Base-by-base conservation (phyloP, 2,329 filamentous ascomycete species). In the Cladorrhinum sp. region DNA sequence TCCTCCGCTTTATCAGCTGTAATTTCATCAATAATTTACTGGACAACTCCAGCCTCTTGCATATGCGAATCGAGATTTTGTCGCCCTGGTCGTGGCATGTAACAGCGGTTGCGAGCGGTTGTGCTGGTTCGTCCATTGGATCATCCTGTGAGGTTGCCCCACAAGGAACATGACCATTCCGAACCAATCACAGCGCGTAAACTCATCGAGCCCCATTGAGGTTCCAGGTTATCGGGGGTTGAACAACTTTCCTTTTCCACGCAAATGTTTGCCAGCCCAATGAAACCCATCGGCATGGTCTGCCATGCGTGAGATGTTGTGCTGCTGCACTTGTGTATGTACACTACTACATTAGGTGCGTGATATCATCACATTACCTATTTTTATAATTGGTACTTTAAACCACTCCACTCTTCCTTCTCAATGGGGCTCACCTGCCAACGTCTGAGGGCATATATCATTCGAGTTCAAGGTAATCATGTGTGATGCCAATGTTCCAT, bases 51-150 rank as follows among this genome's bases (percentile, higher is more conserved):
- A 57, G 57, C 60, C 60, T 52, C 61, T 49, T 63, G 63, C 63
- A 65, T 59, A 57, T 65, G 63, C 61, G 32, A 51, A 65, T 65
- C 63, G 61, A 55, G 48, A n/a, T 54, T 23, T 50, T 32, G 8
- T 55, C 36, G 38, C 25, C 49, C 27, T 29, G 41, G 32, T 36
- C n/a, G 22, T 49, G 18, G 41, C 16, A n/a, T n/a, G n/a, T n/a
- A n/a, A n/a, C 8, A 22, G 25, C 50, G 50, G 25, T 53, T 32
- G 25, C 50, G 32, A 53, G 23, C 24, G 25, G 50, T n/a, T 32
- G 24, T 45, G 16, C n/a, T 16, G 8, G n/a, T 45, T 45, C 41
- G 6, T 7, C 16, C 41, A 45, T 45, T 45, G 41, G 41, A 20
- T n/a, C 7, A 41, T 8, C 16, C 36, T 13, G 16, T 6, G 16